A percentile compares a stretch with the other conserved stretches of the same genome.
These are phyloP conservation scores for Marsdenia floribunda DNA, from an alignment of 257 asterid species.

Conservation along the genomic window DNA sequence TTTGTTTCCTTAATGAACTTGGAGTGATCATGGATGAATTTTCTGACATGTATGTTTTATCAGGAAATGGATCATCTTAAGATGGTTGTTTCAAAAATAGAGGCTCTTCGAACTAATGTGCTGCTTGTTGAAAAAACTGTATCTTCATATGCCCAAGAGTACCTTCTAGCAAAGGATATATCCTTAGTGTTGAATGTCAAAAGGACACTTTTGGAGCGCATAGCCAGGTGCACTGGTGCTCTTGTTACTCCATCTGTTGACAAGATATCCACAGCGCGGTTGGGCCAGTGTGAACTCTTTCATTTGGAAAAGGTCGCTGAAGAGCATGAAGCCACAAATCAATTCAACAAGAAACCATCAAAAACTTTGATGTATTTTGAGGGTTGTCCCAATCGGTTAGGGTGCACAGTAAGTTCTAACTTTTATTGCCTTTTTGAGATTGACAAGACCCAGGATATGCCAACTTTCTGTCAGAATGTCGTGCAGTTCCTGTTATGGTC, in stretches of 20 bases:
- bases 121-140: constrained; percentile 90
- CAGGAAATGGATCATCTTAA: constrained; percentile 89
- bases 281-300: constrained; percentile 89
- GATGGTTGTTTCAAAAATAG: constrained; percentile 76
- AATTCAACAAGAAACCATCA: constrained; percentile 62
- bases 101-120: constrained; percentile 85
- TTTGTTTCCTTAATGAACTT: constrained; percentile 5
- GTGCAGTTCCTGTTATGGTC: background rate
- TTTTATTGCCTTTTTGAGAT: background rate
- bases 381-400: constrained; percentile 93
- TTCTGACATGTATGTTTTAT: constrained; percentile 13
- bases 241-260: constrained; percentile 72
- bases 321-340: constrained; percentile 66
- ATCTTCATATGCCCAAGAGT: constrained; percentile 85
- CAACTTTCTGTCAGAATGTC: background rate
- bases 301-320: constrained; percentile 70
- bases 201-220: constrained; percentile 67
- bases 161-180: constrained; percentile 77
- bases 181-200: constrained; percentile 85
- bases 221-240: constrained; percentile 93
- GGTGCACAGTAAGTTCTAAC: constrained; percentile 74
- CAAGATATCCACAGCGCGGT: constrained; percentile 54
- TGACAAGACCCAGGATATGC: background rate
- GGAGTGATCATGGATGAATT: constrained; percentile 16
- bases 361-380: constrained; percentile 93